Percentiles rank a stretch among this genome's conserved stretches.
Evolutionary conservation across 225 moss, liverwort and hornwort species (phyloP).

Genomic region (Marchantia paleacea): DNA sequence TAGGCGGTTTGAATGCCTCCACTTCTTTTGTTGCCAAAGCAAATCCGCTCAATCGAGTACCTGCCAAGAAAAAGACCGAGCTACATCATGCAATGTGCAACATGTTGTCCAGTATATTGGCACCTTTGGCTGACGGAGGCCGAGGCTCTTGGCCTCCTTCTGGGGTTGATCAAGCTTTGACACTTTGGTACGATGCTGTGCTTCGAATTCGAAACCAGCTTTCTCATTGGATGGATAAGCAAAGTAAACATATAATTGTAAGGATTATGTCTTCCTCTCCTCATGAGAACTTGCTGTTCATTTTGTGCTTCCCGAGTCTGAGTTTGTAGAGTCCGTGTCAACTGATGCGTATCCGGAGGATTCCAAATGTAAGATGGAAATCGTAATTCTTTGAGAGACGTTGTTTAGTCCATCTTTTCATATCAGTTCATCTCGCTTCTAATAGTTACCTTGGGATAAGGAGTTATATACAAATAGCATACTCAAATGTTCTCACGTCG

Average conservation of each 20-base stretch:
- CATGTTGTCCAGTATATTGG: constrained; percentile 92
- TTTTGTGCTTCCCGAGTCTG: neutral
- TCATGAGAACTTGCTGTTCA: neutral
- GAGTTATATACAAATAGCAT: no score
- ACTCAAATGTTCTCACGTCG: no score
- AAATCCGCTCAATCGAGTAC: constrained; percentile 81
- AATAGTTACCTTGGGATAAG: no score
- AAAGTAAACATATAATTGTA: constrained; percentile 96
- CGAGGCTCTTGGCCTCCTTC: constrained; percentile 92
- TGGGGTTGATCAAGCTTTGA: constrained; percentile 85
- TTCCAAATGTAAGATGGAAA: no score
- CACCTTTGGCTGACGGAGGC: constrained; percentile 82
- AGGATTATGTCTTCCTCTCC: constrained; percentile 31
- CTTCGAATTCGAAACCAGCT: constrained; percentile 76
- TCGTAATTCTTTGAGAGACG: no score
- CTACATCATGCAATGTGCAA: constrained; percentile 98
- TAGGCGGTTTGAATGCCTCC: constrained; percentile 87
- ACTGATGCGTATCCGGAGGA: no score
- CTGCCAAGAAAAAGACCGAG: constrained; percentile 97
- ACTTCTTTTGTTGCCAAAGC: constrained; percentile 92
- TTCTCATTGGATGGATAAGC: constrained; percentile 94
- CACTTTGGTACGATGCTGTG: constrained; percentile 94
- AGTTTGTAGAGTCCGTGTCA: no score
- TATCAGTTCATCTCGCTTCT: no score
- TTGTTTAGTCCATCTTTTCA: no score